These are phyloP conservation scores for Thamnidium elegans DNA, from an alignment of 192 early-diverging fungal species.

Conservation along the genomic window DNA sequence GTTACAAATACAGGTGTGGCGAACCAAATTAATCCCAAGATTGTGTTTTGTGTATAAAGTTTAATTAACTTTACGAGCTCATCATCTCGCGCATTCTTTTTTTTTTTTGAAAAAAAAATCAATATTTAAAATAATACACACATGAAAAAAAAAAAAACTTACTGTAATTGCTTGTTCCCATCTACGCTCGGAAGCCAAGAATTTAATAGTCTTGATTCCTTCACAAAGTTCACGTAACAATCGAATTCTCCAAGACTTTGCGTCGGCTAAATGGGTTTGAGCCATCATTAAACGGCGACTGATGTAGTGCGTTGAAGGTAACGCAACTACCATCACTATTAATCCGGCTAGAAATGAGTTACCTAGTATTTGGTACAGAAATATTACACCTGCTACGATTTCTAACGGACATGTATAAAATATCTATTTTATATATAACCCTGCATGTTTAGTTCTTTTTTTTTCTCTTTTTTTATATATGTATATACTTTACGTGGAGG, in stretches of 20 bases:
- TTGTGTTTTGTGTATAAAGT: conserved; percentile 32
- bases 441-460: too few relatives aligned
- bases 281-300: conserved; percentile 50
- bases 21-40: conserved; percentile 50
- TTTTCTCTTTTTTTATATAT: too few relatives aligned
- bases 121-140: conserved; percentile 8
- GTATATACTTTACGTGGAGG: conserved; percentile 42
- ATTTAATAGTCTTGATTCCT: conserved; percentile 87
- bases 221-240: conserved; percentile 72
- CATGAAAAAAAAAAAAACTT: conserved; percentile 7
- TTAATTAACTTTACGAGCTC: conserved; percentile 35
- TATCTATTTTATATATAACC: conserved; percentile 12
- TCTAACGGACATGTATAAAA: conserved; percentile 67
- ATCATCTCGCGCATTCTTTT: conserved; percentile 28
- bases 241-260: conserved; percentile 72
- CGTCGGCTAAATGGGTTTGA: conserved; percentile 55
- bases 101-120: not conserved
- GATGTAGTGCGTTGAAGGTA: conserved; percentile 59
- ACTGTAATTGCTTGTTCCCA: conserved; percentile 69
- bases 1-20: conserved; percentile 56
- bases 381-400: conserved; percentile 62
- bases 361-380: conserved; percentile 76
- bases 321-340: conserved; percentile 59
- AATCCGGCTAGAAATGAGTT: conserved; percentile 76
- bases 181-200: conserved; percentile 75